These are phyloP conservation scores for Aspergillus sp. DNA, from an alignment of 2,329 filamentous ascomycete genomes.

Conservation along the genomic window DNA sequence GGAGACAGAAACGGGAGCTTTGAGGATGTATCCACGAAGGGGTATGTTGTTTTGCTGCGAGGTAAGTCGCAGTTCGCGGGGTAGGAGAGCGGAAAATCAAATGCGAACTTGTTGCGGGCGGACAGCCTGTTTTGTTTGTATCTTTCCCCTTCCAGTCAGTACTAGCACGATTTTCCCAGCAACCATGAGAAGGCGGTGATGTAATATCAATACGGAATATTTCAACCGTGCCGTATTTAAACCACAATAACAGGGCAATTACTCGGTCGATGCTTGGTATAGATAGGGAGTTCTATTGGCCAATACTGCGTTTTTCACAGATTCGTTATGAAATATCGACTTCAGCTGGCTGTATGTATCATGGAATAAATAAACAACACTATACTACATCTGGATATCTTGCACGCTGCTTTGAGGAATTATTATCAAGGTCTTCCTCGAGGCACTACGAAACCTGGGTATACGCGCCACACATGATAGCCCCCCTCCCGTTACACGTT, in stretches of 20 bases:
- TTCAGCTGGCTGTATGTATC: background rate
- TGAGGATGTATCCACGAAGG: conserved; percentile 7
- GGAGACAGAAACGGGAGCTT: conserved; percentile 32
- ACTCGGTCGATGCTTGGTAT: background rate
- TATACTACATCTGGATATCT: conserved; percentile 12
- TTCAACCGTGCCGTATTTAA: background rate
- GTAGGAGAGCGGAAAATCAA: conserved; percentile 3
- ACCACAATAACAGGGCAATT: background rate
- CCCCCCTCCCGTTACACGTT: no score
- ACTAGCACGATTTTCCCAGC: background rate
- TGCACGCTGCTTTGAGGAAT: conserved; percentile 10
- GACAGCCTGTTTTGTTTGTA: conserved; percentile 25
- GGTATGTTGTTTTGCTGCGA: background rate
- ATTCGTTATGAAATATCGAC: background rate
- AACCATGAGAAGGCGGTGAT: background rate
- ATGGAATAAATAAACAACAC: conserved; percentile 12
- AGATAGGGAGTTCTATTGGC: background rate
- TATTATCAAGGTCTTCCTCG: background rate
- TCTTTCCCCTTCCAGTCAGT: conserved; percentile 28
- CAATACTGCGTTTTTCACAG: background rate
- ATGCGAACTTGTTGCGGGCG: conserved; percentile 11
- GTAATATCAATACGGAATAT: background rate
- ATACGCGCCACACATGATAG: background rate
- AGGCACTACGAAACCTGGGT: background rate
- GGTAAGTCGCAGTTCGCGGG: background rate